Evolutionary conservation across 2,329 filamentous ascomycete species (phyloP), one percentile per base, ranked within the genome.

Genomic region (Hypoxylon sp.): DNA sequence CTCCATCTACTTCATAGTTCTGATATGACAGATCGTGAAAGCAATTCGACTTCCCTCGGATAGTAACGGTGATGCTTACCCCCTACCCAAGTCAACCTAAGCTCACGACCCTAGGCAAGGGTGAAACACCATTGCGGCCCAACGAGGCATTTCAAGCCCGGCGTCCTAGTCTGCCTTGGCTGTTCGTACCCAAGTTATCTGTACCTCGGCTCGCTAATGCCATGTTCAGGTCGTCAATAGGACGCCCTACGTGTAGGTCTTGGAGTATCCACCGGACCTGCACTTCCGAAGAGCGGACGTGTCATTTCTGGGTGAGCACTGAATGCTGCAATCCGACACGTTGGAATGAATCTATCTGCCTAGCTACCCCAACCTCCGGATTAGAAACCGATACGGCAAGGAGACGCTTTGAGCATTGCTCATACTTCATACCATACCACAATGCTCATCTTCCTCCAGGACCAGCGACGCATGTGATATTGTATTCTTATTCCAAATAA

Each of bases 101-200:
- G 38, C 41, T 23, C 42, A 48, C 16, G 27, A 41, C 46, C 42
- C 51, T 51, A 34, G 46, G 26, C 35, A 25, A 16, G 45, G 27
- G n/a, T 54, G 50, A 57, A 57, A 54, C 50, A 23, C 13, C 8
- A 38, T 55, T 51, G 51, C 51, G 42, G 51, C 46, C 55, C 37
- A 55, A 57, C 43, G 55, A 57, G 37, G 34, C 29, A 55, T 55
- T 50, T 55, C 42, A 45, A 26, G 25, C 19, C 42, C 34, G 2
- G 13, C 11, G 12, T 20, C 15, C 20, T 31, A n/a, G n/a, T 31
- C 19, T 45, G 17, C 25, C 43, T 46, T 32, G 43, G 43, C 26
- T 25, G 31, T 31, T 30, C 27, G 7, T 30, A 31, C 43, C 34
- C 21, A 17, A 29, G 19, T n/a, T 30, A 38, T 7, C 19, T 29